Evolutionary conservation across 169 alveolate genomes (phyloP), one percentile per base, ranked within the genome.

Genomic region (Plasmodium gonderi): DNA sequence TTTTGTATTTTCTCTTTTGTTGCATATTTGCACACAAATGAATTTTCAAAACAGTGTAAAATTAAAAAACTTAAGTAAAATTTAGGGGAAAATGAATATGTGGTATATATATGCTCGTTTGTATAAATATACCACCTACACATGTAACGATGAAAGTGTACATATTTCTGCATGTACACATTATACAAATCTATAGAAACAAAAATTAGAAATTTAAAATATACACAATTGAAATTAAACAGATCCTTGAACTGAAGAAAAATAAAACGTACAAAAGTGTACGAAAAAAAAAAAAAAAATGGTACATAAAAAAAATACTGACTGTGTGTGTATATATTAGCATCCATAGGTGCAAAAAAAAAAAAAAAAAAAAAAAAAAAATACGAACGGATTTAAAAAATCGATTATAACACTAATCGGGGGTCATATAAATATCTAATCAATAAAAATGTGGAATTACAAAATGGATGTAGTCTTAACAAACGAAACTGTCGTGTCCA

Each of bases 401-500:
- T 17, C 40, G 72, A 26, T 60, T 60, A n/a, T n/a, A 60, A 60
- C 72, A 60, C 31, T 29, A 60, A 60, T 12, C 72, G 40, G 72
- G 9, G 40, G 72, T 60, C 40, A 36, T n/a, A n/a, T n/a, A n/a
- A n/a, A n/a, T 60, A 36, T 36, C 72, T 36, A 60, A 60, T 60
- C 40, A 36, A 36, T 60, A 29, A 23, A 60, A 60, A 12, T 60
- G 69, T 26, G 64, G 26, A 9, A 9, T 87, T 47, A 87, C 79
- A 87, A 87, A 54, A 51, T 75, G 23, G 93, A 29, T 6, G 93
- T 23, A 29, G 67, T 75, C 45, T 75, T 74, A 36, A 87, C 68
- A 75, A 87, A 87, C 31, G 93, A 87, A 87, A 87, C 93, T 1
- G 85, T 75, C 31, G 93, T 49, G 49, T 76, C 79, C 11, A 75